These are phyloP conservation scores for Lithohypha guttulata DNA, from an alignment of 2,329 filamentous ascomycete genomes.

Conservation along the genomic window DNA sequence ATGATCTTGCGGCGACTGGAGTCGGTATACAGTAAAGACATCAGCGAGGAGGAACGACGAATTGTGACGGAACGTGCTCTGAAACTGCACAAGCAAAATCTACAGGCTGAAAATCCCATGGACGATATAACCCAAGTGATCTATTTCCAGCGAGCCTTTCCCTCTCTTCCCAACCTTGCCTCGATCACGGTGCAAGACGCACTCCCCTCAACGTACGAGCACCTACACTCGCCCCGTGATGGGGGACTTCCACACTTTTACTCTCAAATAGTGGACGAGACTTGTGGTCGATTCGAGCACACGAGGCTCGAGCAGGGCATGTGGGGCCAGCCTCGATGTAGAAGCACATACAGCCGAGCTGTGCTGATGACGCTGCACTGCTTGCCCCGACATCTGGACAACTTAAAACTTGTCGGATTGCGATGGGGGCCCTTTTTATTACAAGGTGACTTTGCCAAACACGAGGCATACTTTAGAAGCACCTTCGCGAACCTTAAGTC, in stretches of 20 bases:
- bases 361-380: background rate
- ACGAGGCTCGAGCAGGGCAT: background rate
- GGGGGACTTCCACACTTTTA: slow-evolving; percentile 2
- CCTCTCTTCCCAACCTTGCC: background rate
- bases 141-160: slow-evolving; percentile 1
- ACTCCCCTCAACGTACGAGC: background rate
- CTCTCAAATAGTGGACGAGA: slow-evolving; percentile 4
- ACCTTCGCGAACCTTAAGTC: no score
- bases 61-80: background rate
- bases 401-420: no score
- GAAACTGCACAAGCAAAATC: background rate
- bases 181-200: background rate
- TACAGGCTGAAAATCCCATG: background rate
- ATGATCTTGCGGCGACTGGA: background rate
- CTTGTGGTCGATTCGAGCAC: slow-evolving; percentile 1
- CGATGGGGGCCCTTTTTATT: no score
- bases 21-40: background rate
- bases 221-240: background rate
- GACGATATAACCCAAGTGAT: slow-evolving; percentile 1
- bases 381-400: background rate
- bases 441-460: no score
- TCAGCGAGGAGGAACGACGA: background rate
- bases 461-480: no score
- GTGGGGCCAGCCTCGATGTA: background rate
- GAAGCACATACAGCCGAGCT: background rate